A percentile compares a stretch with the other conserved stretches of the same genome.
Evolutionary conservation across 768 basidiomycete species (phyloP).

Genomic region (Pisolithus sp.): DNA sequence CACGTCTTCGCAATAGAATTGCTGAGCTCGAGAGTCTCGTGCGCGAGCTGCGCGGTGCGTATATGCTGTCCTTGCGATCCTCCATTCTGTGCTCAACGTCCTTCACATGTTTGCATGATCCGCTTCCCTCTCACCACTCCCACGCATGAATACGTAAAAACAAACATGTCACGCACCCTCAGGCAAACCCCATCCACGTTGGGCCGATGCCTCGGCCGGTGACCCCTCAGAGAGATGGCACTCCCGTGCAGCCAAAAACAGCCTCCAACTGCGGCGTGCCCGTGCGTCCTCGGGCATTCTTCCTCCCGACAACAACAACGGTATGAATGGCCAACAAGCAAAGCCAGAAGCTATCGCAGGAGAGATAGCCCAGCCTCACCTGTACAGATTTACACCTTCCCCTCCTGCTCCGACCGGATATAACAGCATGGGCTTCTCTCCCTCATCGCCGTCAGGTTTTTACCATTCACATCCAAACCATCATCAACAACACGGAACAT

Average conservation of each 20-base stretch:
- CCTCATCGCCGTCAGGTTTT: background rate
- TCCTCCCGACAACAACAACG: background rate
- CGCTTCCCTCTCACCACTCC: background rate
- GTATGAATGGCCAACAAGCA: slow-evolving; percentile 39
- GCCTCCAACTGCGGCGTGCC: slow-evolving; percentile 35
- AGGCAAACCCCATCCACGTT: slow-evolving; percentile 86
- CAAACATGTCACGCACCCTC: background rate
- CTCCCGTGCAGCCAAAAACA: slow-evolving; percentile 70
- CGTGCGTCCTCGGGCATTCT: background rate
- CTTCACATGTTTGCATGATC: background rate
- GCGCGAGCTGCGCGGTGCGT: slow-evolving; percentile 72
- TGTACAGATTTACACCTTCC: slow-evolving; percentile 68
- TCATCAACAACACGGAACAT: slow-evolving; percentile 28
- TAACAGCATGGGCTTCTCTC: slow-evolving; percentile 16
- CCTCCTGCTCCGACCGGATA: slow-evolving; percentile 45
- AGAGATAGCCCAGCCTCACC: slow-evolving; percentile 43
- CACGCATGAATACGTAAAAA: background rate
- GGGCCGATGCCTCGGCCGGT: slow-evolving; percentile 67
- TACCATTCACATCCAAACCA: slow-evolving; percentile 14
- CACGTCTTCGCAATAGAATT: slow-evolving; percentile 78
- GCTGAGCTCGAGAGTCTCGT: slow-evolving; percentile 92
- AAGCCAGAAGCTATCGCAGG: slow-evolving; percentile 52
- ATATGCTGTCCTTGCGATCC: slow-evolving; percentile 6
- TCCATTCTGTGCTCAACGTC: background rate
- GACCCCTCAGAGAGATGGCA: slow-evolving; percentile 85